Base-by-base conservation (phyloP, 306 rosid species). In the Cucurbita moschata region DNA sequence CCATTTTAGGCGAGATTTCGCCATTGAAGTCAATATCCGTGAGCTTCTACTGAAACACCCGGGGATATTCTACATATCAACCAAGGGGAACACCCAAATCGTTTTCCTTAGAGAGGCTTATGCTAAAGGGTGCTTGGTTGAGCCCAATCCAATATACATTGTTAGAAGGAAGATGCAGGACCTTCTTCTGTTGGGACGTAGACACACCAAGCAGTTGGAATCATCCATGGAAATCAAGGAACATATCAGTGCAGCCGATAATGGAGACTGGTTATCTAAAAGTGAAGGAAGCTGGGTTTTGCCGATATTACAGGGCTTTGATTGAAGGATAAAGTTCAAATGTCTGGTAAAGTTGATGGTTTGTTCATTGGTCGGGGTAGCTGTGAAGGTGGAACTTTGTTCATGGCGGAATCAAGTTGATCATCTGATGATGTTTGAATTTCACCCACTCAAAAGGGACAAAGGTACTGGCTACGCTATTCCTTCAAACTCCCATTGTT, bases 31-130 rank as follows among this genome's bases (percentile, higher is more conserved):
- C 61, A 89, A 92, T 75, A 55, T 86, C 76, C 88, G 90, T 0
- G 97, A 89, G 79, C 75, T 92, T 47, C 60, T 92, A 72, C 35
- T 86, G 39, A 83, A 76, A 68, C 87, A 89, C 72, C 88, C 87
- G 1, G 96, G 89, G n/a, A 85, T 92, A 72, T 89, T 92, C 75
- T 89, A 92, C 87, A 79, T 92, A 58, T 89, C 94, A 40, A 87
- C 88, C 3, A 87, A 80, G 66, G 96, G 96, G 62, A 77, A 55
- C 40, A 65, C 81, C n/a, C 92, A 76, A 52, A 83, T 82, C 3
- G 88, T 89, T 76, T 86, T 89, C 79, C 94, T 89, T 78, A 85
- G 89, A 81, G 92, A 89, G 81, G 90, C 90, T 6, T 89, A 81
- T 77, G 57, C 75, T 38, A 84, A 78, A 72, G 96, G 88, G 70